Evolutionary conservation across 78 protist genomes (phyloP), one percentile per base, ranked within the genome.

Genomic region (Dictyostelium intermedium): DNA sequence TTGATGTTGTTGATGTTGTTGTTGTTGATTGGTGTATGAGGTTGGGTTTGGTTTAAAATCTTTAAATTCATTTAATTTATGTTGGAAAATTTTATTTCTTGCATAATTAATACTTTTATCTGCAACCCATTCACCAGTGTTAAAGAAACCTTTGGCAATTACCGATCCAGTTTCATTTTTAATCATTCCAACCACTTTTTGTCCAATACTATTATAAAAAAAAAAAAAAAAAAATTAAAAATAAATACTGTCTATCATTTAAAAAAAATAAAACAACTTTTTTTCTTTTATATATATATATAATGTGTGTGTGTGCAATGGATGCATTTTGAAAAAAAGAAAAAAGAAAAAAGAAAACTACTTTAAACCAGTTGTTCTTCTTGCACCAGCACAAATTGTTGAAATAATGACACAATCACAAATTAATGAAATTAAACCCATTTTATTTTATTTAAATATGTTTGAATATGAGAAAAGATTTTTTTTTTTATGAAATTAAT

Each of bases 121-220:
- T 9, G 80, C 96, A 53, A 92, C 87, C 84, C 85, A 92, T 74
- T 92, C 96, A 39, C 96, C 96, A 23, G 80, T 84, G 47, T 84
- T 92, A 32, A 92, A 92, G 73, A 92, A 92, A 11, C 91, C 96
- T 70, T 56, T 73, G 0, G 87, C 77, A 20, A 43, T 30, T 32
- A 39, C 27, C 14, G 34, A 47, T 2, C 56, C 69, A 8, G 47
- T 84, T 50, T 79, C 76, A 35, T 84, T 50, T 9, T 83, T 73
- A 6, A 92, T 7, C 47, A 47, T 83, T 16, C 69, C 50, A 27
- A 89, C 53, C n/a, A 69, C 94, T 25, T 16, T 66, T 32, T 63
- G 41, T 10, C 86, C 74, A 16, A 89, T 45, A 70, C 93, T 87
- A 56, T 20, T 56, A 6, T 8, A 39, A 30, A 35, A 34, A 11